Evolutionary conservation across 441 rosid genomes (phyloP), one percentile per base, ranked within the genome.

Genomic region (Arabidopsis lyrata): DNA sequence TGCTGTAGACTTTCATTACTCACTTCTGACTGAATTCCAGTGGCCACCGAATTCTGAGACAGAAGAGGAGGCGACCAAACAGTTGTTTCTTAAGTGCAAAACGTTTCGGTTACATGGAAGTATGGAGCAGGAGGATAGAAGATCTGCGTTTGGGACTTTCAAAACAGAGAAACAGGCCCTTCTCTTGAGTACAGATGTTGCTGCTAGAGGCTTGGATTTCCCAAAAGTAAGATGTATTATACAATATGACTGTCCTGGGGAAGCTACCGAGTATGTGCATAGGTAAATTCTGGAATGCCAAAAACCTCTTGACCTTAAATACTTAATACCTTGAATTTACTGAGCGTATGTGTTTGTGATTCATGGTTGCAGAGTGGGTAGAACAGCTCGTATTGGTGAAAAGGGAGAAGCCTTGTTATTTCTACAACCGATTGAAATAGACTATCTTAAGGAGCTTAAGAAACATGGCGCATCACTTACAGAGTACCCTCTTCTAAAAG

Each of bases 221-320:
- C 98, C 96, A 14, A 85, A 88, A 80, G 98, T 95, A 61, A 85
- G 83, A 79, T 95, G 97, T 78, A 95, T 92, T 70, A 84, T 92
- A 72, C 99, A 95, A 78, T 95, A 95, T 61, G 99, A 95, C 83
- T 92, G 96, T 74, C 97, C 99, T 5, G 99, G 99, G 77, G 99
- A 95, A 83, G 99, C 99, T 54, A 90, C 95, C 11, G 99, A 95
- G 84, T 95, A 95, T 76, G 99, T 92, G 67, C 98, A 92, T 74
- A 91, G 99, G 99, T 94, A 85, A 80, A 24, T 62, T 35, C 18
- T 6, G 4, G 5, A 52, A 71, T 32, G 49, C 15, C 49, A 47
- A 57, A 63, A 56, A 48, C 12, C 76, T 38, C 55, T 29, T 57
- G 42, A 72, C 59, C 68, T 50, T 50, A 59, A 13, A 41, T 9